These are phyloP conservation scores for Vaccinium vitisidaea DNA, from an alignment of 148 eudicot species.

Conservation along the genomic window DNA sequence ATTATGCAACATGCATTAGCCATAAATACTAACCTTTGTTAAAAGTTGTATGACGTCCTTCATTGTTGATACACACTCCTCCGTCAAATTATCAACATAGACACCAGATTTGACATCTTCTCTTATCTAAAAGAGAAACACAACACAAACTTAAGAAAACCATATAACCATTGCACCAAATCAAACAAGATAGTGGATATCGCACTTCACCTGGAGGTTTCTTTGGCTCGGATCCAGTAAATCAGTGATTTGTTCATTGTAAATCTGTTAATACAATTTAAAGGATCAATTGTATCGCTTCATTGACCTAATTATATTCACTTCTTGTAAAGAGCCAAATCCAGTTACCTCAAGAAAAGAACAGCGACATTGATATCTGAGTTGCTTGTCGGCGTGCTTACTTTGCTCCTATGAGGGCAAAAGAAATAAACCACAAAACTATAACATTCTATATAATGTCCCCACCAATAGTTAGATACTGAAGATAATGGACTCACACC, in stretches of 20 bases:
- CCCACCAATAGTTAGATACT: not conserved
- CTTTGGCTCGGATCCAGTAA: conserved; percentile 83
- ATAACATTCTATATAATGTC: not conserved
- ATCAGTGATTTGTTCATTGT: conserved; percentile 95
- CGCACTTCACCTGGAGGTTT: conserved; percentile 67
- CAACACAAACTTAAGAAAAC: conserved; percentile 17
- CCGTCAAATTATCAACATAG: conserved; percentile 90
- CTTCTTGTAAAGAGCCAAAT: not conserved
- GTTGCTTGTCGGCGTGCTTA: conserved; percentile 77
- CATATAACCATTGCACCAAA: conserved; percentile 12
- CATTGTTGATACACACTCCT: conserved; percentile 69
- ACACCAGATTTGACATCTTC: conserved; percentile 95
- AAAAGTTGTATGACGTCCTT: conserved; percentile 76
- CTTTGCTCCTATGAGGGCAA: conserved; percentile 60
- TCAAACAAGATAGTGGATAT: conserved; percentile 6
- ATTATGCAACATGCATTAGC: not conserved
- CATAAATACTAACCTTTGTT: conserved; percentile 53
- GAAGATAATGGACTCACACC: conserved; percentile 34
- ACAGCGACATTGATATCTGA: conserved; percentile 85
- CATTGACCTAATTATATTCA: conserved; percentile 7
- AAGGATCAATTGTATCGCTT: conserved; percentile 7
- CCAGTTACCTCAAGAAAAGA: conserved; percentile 85
- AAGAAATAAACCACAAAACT: conserved; percentile 13
- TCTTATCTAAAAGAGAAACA: conserved; percentile 53
- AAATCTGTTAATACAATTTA: conserved; percentile 50